Percentiles rank a stretch among this genome's conserved stretches.
Conservation (phyloP, 257 asterid species). For the Rehmannia glutinosa region DNA sequence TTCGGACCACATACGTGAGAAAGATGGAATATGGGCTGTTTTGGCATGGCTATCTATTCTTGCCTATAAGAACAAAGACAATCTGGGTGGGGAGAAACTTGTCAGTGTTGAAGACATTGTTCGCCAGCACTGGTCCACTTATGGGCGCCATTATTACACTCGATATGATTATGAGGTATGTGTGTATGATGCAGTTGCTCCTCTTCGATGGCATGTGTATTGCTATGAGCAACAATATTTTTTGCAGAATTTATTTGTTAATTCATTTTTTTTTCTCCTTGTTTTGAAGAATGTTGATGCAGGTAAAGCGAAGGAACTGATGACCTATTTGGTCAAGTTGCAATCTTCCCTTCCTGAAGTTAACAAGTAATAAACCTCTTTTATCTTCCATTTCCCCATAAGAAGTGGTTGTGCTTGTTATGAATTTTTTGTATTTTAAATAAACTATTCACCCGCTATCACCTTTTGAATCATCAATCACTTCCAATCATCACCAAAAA, state of each 20-base stretch:
- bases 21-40: constrained; percentile 99
- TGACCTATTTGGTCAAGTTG: constrained; percentile 87
- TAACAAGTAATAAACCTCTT: constrained; percentile 52
- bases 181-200: constrained; percentile 1
- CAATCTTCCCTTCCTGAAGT: constrained; percentile 80
- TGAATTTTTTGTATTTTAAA: too few species aligned
- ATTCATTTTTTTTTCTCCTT: not conserved
- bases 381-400: not conserved
- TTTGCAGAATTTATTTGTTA: constrained; percentile 1
- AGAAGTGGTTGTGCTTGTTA: too few species aligned
- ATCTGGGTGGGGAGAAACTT: constrained; percentile 66
- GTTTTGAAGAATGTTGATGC: constrained; percentile 80
- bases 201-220: not conserved
- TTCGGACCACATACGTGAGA: constrained; percentile 97
- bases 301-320: constrained; percentile 82
- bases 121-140: constrained; percentile 88
- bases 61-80: constrained; percentile 86
- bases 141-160: constrained; percentile 97
- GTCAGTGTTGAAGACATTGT: constrained; percentile 92
- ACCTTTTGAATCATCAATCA: not conserved
- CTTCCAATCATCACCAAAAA: too few species aligned
- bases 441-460: not conserved
- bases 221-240: not conserved
- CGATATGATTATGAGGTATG: constrained; percentile 94
- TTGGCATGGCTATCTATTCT: constrained; percentile 93